phyloP scores from a whole-genome alignment of 345 rosid genomes.

The Carallia brachiata region DNA sequence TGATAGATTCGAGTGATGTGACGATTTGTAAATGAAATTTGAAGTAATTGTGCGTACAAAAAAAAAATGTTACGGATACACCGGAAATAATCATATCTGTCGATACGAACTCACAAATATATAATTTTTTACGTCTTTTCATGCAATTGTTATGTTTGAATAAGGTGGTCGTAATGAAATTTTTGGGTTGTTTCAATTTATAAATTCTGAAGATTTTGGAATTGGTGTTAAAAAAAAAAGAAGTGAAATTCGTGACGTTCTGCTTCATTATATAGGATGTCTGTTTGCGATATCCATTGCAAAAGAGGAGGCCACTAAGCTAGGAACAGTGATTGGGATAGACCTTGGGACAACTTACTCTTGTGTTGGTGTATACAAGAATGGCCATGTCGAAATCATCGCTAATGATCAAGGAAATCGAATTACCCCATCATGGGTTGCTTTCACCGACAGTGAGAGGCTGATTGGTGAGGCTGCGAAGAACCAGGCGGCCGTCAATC shows the following conservation, averaged over 20 bases:
- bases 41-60: no score
- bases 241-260: not conserved
- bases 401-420: constrained; percentile 99
- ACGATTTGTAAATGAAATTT: no score
- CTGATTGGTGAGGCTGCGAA: constrained; percentile 97
- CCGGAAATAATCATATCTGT: no score
- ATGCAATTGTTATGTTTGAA: no score
- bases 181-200: no score
- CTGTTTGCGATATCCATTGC: constrained; percentile 59
- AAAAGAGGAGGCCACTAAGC: constrained; percentile 65
- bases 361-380: constrained; percentile 96
- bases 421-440: constrained; percentile 98
- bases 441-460: constrained; percentile 88
- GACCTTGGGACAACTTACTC: constrained; percentile 97
- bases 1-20: not conserved
- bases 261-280: constrained; percentile 37
- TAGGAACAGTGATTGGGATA: constrained; percentile 93
- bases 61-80: no score
- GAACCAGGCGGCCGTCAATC: constrained; percentile 89
- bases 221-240: no score
- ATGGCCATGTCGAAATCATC: constrained; percentile 94
- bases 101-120: no score
- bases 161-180: no score
- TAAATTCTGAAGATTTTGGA: no score
- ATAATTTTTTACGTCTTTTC: no score